Base-by-base conservation (phyloP, 441 rosid genomes). In the Mallotus repandus region DNA sequence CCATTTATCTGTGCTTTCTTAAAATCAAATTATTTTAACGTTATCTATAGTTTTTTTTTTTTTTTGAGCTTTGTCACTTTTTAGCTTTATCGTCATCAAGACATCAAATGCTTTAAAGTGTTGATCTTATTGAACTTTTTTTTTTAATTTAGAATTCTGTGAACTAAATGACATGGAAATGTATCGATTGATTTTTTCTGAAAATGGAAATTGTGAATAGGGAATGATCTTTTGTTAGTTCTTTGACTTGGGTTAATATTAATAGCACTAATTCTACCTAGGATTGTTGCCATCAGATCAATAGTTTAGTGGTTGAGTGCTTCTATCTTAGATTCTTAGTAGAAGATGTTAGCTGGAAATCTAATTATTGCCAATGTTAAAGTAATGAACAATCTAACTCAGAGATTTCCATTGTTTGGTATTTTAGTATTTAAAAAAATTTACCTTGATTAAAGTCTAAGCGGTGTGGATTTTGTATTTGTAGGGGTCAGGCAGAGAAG, bases 401-500 rank as follows among this genome's bases (percentile, higher is more conserved):
- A 15, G 15, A 63, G 53, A 22, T 56, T 63, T 29, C 9, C 21
- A 38, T 25, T 52, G 45, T 15, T 63, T 29, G 49, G 7, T 22
- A n/a, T 49, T 22, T 38, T 19, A 21, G 49, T 49, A 13, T 32
- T 61, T 48, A 32, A 38, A 41, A 68, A 14, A 52, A 3, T 63
- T 11, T n/a, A 22, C 46, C 55, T 21, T 50, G 18, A 1, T 19
- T 46, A 66, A 35, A 56, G 70, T 73, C 71, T 15, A 60, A 50
- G 16, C 4, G 62, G n/a, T 61, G 38, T 58, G 66, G 66, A 55
- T n/a, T 59, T 52, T 25, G 29, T 69, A 43, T 15, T 78, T 21
- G 71, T 35, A 94, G 98, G 82, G 98, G 98, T 45, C 98, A 92
- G 75, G 98, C 98, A 15, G 98, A 88, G 86, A 94, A 85, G 85